phyloP scores from a whole-genome alignment of 73 alveolate species.

The Tetrahymena elliotti region DNA sequence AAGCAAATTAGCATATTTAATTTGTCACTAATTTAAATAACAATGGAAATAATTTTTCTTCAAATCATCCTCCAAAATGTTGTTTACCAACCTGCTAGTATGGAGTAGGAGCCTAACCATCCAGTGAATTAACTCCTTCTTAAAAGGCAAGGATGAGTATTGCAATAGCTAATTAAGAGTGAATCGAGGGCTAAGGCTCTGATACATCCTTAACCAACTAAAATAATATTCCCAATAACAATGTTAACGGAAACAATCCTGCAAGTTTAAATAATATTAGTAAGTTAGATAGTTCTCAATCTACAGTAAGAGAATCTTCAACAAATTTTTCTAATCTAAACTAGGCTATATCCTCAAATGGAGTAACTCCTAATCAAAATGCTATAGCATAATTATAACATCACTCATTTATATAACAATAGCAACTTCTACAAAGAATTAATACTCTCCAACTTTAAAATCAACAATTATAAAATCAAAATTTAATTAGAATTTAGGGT shows the following conservation, averaged over 20 bases:
- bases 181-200: background rate
- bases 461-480: background rate
- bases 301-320: background rate
- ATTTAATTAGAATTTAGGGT: background rate
- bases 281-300: background rate
- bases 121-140: background rate
- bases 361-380: background rate
- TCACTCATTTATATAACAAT: background rate
- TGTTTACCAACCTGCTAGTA: background rate
- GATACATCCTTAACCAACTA: background rate
- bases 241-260: background rate
- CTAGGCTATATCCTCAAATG: background rate
- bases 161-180: background rate
- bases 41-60: background rate
- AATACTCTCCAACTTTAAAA: background rate
- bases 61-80: background rate
- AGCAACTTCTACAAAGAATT: background rate
- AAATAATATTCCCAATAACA: background rate
- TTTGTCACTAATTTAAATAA: background rate
- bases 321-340: background rate
- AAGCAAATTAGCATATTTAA: constrained; percentile 36
- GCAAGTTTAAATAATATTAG: background rate
- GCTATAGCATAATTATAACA: background rate
- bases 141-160: background rate
- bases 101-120: background rate